These are phyloP conservation scores for Pulveroboletus frians DNA, from an alignment of 768 basidiomycete genomes.

Conservation along the genomic window DNA sequence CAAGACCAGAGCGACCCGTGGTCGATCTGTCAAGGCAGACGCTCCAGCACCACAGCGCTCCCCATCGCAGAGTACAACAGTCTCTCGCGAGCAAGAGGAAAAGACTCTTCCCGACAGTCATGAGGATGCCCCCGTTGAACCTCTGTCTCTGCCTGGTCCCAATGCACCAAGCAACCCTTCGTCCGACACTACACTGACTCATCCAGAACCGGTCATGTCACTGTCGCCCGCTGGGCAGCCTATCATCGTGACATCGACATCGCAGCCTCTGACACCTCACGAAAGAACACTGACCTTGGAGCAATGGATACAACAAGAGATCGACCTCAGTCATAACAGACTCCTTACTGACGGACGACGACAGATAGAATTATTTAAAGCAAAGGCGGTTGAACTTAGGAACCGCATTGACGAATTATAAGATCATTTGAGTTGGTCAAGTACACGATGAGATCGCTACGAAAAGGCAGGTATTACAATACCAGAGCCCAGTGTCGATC, in stretches of 20 bases:
- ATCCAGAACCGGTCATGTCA: slow-evolving; percentile 11
- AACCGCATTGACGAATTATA: slow-evolving; percentile 33
- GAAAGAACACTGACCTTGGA: slow-evolving; percentile 79
- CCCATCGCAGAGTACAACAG: slow-evolving; percentile 8
- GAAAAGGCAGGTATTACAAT: no score
- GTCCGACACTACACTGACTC: not conserved
- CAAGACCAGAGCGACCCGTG: slow-evolving; percentile 18
- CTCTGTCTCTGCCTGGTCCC: not conserved
- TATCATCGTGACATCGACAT: slow-evolving; percentile 5
- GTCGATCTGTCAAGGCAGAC: slow-evolving; percentile 19
- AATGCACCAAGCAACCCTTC: not conserved
- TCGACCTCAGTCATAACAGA: slow-evolving; percentile 59
- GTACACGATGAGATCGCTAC: not conserved
- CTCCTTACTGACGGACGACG: slow-evolving; percentile 48
- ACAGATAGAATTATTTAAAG: slow-evolving; percentile 45
- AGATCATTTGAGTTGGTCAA: not conserved
- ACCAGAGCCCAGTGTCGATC: no score
- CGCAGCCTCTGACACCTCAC: slow-evolving; percentile 31
- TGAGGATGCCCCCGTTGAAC: not conserved
- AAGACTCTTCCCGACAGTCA: not conserved
- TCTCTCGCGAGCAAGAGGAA: not conserved
- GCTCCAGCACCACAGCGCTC: slow-evolving; percentile 10
- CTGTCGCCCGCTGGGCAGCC: slow-evolving; percentile 12
- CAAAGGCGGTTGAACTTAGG: slow-evolving; percentile 38
- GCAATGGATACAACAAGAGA: slow-evolving; percentile 77